Percentiles rank a stretch among this genome's conserved stretches.
phyloP scores from a whole-genome alignment of 768 basidiomycete genomes.

The Mycena galericulata region DNA sequence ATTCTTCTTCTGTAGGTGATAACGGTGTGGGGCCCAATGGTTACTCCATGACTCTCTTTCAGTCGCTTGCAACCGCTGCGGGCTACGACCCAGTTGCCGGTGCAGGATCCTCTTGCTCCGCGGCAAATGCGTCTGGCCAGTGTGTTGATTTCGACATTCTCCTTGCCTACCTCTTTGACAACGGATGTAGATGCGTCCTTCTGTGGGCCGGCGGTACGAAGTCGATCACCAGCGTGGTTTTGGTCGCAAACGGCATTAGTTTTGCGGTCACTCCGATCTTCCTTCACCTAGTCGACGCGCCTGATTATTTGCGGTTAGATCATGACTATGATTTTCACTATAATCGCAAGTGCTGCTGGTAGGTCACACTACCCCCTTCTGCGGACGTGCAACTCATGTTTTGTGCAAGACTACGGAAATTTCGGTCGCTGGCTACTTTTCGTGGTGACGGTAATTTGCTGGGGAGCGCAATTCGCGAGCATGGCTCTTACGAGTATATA shows the following conservation, averaged over 20 bases:
- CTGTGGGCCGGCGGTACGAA: constrained; percentile 83
- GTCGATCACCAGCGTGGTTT: constrained; percentile 79
- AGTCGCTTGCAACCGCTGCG: constrained; percentile 76
- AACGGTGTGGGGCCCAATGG: constrained; percentile 51
- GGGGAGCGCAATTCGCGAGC: constrained; percentile 84
- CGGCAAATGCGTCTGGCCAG: constrained; percentile 68
- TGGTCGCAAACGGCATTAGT: constrained; percentile 80
- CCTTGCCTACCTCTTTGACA: too few relatives aligned
- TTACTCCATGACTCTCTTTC: constrained; percentile 82
- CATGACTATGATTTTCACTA: constrained; percentile 87
- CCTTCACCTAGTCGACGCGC: not conserved
- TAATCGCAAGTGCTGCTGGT: constrained; percentile 76
- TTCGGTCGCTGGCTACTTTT: constrained; percentile 88
- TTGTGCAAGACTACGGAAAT: constrained; percentile 63
- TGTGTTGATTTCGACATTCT: constrained; percentile 75
- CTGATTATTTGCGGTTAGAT: constrained; percentile 52
- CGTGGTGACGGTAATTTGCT: constrained; percentile 77
- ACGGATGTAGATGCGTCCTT: constrained; percentile 54
- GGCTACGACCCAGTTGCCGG: constrained; percentile 80
- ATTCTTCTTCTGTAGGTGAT: too few relatives aligned
- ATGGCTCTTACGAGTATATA: constrained; percentile 81
- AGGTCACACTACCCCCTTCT: too few relatives aligned
- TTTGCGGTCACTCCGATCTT: constrained; percentile 73
- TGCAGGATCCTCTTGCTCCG: constrained; percentile 75
- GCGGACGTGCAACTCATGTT: too few relatives aligned